These are phyloP conservation scores for Suillus clintonianus DNA, from an alignment of 768 basidiomycete genomes.

Conservation along the genomic window DNA sequence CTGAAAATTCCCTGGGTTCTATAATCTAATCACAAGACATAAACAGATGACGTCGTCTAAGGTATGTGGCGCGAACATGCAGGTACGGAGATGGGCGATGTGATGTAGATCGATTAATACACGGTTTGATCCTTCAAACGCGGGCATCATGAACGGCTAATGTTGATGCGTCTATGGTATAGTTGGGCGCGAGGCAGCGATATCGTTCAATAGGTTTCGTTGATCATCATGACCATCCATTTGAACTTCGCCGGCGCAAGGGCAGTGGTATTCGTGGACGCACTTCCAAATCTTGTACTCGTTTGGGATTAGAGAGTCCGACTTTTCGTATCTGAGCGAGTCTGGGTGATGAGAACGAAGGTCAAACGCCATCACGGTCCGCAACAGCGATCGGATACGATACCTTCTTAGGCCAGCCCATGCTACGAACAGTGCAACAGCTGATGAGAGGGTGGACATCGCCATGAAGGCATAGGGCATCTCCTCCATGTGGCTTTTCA, in stretches of 20 bases:
- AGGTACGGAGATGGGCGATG: slow-evolving; percentile 14
- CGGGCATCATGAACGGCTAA: neutral
- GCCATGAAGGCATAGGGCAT: slow-evolving; percentile 73
- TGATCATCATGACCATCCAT: slow-evolving; percentile 39
- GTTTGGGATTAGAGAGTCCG: slow-evolving; percentile 37
- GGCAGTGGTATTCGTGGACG: slow-evolving; percentile 41
- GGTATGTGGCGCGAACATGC: slow-evolving; percentile 13
- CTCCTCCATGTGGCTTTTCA: slow-evolving; percentile 73
- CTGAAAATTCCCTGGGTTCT: slow-evolving; percentile 1
- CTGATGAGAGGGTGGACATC: slow-evolving; percentile 60
- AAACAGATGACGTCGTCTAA: slow-evolving; percentile 1
- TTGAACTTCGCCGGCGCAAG: slow-evolving; percentile 38
- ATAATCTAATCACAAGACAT: slow-evolving; percentile 7
- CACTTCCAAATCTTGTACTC: slow-evolving; percentile 11
- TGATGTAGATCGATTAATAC: slow-evolving; percentile 11
- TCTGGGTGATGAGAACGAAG: slow-evolving; percentile 22
- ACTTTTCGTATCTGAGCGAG: slow-evolving; percentile 50
- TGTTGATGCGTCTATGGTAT: neutral
- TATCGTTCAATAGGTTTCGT: slow-evolving; percentile 13
- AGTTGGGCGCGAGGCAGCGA: slow-evolving; percentile 6
- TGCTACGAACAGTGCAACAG: slow-evolving; percentile 62
- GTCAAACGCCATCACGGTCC: slow-evolving; percentile 10
- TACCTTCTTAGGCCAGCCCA: slow-evolving; percentile 67
- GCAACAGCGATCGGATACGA: slow-evolving; percentile 13
- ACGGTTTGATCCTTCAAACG: slow-evolving; percentile 17